Base-by-base conservation (phyloP, 306 rosid genomes). In the Rosa multiflora region DNA sequence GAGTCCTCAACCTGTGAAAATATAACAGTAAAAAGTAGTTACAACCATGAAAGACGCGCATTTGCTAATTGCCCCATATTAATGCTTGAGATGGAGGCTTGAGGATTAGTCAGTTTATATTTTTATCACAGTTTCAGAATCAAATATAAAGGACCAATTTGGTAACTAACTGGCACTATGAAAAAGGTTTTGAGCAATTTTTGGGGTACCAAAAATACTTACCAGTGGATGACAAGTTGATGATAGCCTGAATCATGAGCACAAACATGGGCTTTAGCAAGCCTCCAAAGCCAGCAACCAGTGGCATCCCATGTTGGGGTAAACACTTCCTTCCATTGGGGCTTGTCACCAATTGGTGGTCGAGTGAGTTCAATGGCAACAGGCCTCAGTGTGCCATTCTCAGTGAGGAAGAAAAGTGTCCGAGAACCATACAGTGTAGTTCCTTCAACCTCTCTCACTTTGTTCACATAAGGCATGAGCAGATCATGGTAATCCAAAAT, bases 301-400 rank as follows among this genome's bases (percentile, higher is more conserved):
- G 88, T 82, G 29, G 85, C 75, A 79, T 85, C 78, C 75, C 79
- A 81, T 1, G 79, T 51, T 52, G 88, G 83, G 23, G 80, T 44
- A 44, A 73, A 82, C 51, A 79, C 77, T 75, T 85, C 73, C 72
- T 79, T 80, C 88, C 88, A 85, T 39, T 78, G 76, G 1, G 76
- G 83, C 66, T 74, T 78, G 13, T 43, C 88, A 11, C 32, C 67
- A n/a, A 35, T 20, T 0, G 83, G 81, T 1, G 88, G 88, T 8
- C 88, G 73, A 37, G 88, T 82, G 51, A 85, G 72, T 78, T 85
- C 88, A n/a, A 85, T 85, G 66, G 85, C 88, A 47, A 85, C 2
- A 42, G 81, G 85, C 69, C 81, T 82, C 70, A 78, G 26, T 23
- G 79, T 85, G 43, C 75, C 79, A 8, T 82, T 83, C 23, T 75